Base-by-base conservation (phyloP, 495 filamentous ascomycete genomes). In the Xylaria palmicola region DNA sequence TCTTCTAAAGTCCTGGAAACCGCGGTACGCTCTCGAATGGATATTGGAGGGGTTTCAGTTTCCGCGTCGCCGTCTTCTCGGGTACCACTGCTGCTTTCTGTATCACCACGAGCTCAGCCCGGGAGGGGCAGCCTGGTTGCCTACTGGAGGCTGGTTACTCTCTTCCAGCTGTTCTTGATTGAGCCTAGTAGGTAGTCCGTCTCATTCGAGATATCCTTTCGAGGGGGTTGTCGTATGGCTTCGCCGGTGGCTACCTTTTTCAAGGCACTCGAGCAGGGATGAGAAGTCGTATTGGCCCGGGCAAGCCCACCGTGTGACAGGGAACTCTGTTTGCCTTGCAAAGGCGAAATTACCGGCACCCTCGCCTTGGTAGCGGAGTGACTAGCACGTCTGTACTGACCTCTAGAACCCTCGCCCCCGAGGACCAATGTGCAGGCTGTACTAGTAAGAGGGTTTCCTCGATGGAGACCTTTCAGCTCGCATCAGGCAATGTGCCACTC, bases 291-390 rank as follows among this genome's bases (percentile, higher is more conserved):
- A 49, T 39, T 19, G 13, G 36, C n/a, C 17, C n/a, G n/a, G 24
- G 12, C 19, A 50, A 37, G 27, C 12, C 36, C 10, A n/a, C 32
- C 24, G 17, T 24, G 26, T 12, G 27, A 43, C 58, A 60, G 39
- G 58, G 48, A 36, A 36, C n/a, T 26, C 37, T 29, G 36, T 39
- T 36, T 17, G 20, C 58, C 48, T 40, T 36, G 29, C 29, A 12
- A 39, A 27, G 36, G 58, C 45, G 19, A 41, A 48, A 37, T 60
- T 34, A 41, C 29, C 13, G 26, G n/a, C n/a, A n/a, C n/a, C n/a
- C n/a, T 53, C 40, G 19, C 10, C 29, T 59, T 43, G 6, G 32
- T 49, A 50, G 27, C 26, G 9, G 7, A 44, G 26, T 20, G n/a
- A 24, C 15, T 56, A 29, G 9, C 22, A 30, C 19, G 22, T 20